Percentiles rank a stretch among this genome's conserved stretches.
Conservation (phyloP, 2,329 filamentous ascomycete species). For the Fusarium dlaminii region DNA sequence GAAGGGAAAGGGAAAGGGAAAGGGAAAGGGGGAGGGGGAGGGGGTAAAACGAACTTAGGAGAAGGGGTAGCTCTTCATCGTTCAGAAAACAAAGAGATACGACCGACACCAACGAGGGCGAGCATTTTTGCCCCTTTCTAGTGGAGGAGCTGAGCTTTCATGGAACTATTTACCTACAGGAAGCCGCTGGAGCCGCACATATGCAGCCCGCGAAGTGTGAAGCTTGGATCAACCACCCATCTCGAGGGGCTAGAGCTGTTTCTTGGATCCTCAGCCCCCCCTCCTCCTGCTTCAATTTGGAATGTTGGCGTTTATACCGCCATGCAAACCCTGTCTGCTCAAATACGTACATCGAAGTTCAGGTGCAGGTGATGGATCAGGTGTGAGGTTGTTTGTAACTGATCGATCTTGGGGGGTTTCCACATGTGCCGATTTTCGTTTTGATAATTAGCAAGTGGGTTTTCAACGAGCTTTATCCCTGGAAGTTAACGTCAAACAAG, state of each 20-base stretch:
- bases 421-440: background rate
- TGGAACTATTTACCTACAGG: background rate
- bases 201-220: background rate
- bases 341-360: background rate
- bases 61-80: background rate
- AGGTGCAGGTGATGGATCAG: background rate
- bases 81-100: background rate
- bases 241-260: background rate
- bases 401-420: background rate
- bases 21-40: background rate
- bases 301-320: conserved; percentile 2
- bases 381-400: background rate
- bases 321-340: background rate
- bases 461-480: background rate
- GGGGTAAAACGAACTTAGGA: background rate
- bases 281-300: background rate
- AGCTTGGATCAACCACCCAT: conserved; percentile 4
- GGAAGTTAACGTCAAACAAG: background rate
- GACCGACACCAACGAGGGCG: background rate
- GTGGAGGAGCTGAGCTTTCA: background rate
- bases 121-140: background rate
- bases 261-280: background rate
- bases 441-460: background rate
- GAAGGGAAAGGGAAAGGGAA: too few relatives aligned
- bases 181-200: background rate